Evolutionary conservation across 2,329 filamentous ascomycete species (phyloP), one percentile per base, ranked within the genome.

Genomic region (Apiospora koreana): DNA sequence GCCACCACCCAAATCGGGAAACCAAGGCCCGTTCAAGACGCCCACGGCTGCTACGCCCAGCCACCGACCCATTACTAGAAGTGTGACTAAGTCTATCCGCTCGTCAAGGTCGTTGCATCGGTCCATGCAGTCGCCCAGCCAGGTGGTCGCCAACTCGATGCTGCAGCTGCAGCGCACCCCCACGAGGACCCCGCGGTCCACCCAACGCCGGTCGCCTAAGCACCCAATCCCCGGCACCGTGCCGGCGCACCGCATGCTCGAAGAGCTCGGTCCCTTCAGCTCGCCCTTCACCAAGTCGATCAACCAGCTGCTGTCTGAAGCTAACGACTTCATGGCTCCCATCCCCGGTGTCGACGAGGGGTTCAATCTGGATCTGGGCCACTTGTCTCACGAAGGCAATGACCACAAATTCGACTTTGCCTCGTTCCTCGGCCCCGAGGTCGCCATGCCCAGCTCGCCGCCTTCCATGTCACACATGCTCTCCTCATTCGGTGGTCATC

Each of bases 301-400:
- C 45, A 88, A 87, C 73, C 87, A 92, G 74, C 83, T 93, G 71
- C 83, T 93, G 25, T 90, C 87, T 9, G 88, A 91, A 71, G 83
- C 82, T 12, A 83, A 85, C 69, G 78, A 83, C 58, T 85, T 87
- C 74, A 81, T 79, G 12, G 81, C 75, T 72, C 82, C 77, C 2
- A 80, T 80, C 35, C 77, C 79, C 45, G 82, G 78, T 5, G 41
- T 43, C 70, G 78, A 81, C 46, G 78, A 80, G 42, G 75, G 83
- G 43, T 79, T 77, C 35, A 83, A 86, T 50, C 74, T 87, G 14
- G 85, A 87, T 69, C 77, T 87, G 38, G 78, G 77, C 68, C 79
- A 72, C 70, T 72, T 86, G 42, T 81, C 81, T 5, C 74, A 79
- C n/a, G 82, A 82, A 50, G 79, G 78, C 69, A 78, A 81, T 69